Evolutionary conservation across 768 basidiomycete species (phyloP).

Genomic region (Podaxis carcinomalis): DNA sequence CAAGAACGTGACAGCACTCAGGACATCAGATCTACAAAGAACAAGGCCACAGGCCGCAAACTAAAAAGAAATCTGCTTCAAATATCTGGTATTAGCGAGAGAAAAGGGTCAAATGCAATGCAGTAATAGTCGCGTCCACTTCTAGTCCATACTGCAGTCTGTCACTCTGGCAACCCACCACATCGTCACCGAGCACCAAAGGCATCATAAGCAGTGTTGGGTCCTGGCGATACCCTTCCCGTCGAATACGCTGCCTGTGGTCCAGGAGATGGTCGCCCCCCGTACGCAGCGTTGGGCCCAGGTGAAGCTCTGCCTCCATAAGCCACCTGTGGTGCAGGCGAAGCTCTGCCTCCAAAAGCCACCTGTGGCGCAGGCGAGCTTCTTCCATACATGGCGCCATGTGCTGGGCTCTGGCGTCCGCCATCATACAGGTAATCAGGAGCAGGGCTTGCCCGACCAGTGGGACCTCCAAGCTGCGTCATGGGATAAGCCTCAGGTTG

Average conservation of each 20-base stretch:
- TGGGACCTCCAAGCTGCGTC: conserved; percentile 33
- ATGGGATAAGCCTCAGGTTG: conserved; percentile 66
- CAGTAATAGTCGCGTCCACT: background rate
- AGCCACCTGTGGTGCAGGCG: conserved; percentile 25
- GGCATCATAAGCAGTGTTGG: conserved; percentile 33
- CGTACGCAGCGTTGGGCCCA: conserved; percentile 24
- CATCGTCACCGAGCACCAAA: conserved; percentile 8
- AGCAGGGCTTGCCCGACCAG: conserved; percentile 31
- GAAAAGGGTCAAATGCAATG: background rate
- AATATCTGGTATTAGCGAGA: background rate
- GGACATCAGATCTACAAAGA: conserved; percentile 11
- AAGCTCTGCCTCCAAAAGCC: conserved; percentile 26
- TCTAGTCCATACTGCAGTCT: background rate
- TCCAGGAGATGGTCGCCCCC: conserved; percentile 28
- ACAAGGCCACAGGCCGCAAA: conserved; percentile 3
- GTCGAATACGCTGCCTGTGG: conserved; percentile 29
- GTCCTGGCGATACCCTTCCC: conserved; percentile 35
- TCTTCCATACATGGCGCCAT: conserved; percentile 30
- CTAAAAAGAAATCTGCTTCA: background rate
- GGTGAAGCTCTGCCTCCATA: conserved; percentile 30
- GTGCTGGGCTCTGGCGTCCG: conserved; percentile 35
- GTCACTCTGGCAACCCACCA: background rate
- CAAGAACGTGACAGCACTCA: conserved; percentile 9
- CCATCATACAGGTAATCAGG: conserved; percentile 31
- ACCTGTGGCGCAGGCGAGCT: conserved; percentile 24